Conservation (phyloP, 768 basidiomycete species). For the Russula dissimulans region DNA sequence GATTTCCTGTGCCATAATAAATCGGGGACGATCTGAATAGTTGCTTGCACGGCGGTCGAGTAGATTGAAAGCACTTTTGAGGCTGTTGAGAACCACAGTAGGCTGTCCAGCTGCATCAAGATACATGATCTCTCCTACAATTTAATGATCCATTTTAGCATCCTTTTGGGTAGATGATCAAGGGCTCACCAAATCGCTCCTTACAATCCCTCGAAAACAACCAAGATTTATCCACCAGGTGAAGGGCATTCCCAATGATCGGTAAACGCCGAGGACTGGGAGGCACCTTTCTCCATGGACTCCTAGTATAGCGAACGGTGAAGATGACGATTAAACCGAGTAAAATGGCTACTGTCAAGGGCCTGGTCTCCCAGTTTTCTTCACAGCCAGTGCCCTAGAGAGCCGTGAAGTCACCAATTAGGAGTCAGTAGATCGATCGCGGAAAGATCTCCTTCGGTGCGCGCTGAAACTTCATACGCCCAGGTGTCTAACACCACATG, state of each 20-base stretch:
- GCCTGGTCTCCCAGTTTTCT: background rate
- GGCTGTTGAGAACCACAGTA: conserved; percentile 23
- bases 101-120: conserved; percentile 15
- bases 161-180: background rate
- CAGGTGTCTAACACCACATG: no score
- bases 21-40: conserved; percentile 23
- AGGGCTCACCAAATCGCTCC: background rate
- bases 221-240: conserved; percentile 1
- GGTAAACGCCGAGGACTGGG: background rate
- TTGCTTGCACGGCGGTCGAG: conserved; percentile 23
- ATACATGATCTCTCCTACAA: conserved; percentile 17
- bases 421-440: background rate
- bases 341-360: background rate
- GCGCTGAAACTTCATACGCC: no score
- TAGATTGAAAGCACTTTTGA: conserved; percentile 22
- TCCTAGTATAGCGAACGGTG: background rate
- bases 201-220: conserved; percentile 1
- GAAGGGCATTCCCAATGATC: conserved; percentile 2
- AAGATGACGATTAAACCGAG: background rate
- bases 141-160: background rate
- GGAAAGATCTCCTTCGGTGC: background rate
- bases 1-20: conserved; percentile 5
- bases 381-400: background rate
- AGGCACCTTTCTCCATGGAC: conserved; percentile 4
- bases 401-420: background rate